These are phyloP conservation scores for Dryadomyces quercus-mongolicae DNA, from an alignment of 2,329 filamentous ascomycete species.

Conservation along the genomic window DNA sequence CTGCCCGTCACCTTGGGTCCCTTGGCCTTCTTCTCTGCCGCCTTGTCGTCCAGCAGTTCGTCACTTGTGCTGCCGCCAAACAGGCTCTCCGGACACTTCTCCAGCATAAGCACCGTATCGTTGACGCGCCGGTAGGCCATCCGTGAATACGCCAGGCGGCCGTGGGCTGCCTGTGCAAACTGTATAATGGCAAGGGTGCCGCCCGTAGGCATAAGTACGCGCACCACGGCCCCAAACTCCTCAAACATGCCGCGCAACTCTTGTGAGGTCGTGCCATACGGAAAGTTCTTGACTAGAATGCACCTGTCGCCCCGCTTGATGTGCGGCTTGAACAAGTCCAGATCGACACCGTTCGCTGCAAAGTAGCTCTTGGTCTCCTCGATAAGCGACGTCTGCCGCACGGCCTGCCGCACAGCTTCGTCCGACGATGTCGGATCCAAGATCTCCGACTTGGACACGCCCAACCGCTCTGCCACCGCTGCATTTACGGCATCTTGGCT, in stretches of 20 bases:
- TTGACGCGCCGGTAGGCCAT: conserved; percentile 85
- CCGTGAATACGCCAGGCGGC: conserved; percentile 70
- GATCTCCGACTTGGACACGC: conserved; percentile 81
- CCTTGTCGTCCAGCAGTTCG: neutral
- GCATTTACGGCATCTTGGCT: conserved; percentile 90
- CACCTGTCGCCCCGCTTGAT: conserved; percentile 67
- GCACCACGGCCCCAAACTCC: conserved; percentile 69
- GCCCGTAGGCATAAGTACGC: conserved; percentile 81
- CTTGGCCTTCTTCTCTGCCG: neutral
- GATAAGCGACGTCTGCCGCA: conserved; percentile 83
- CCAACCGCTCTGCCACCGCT: conserved; percentile 74
- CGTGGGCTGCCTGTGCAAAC: conserved; percentile 67
- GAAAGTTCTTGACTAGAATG: conserved; percentile 91
- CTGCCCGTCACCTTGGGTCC: conserved; percentile 7
- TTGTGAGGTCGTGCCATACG: conserved; percentile 66
- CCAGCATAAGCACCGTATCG: conserved; percentile 81
- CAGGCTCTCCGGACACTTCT: conserved; percentile 80
- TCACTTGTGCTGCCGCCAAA: conserved; percentile 31
- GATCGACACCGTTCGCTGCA: conserved; percentile 71
- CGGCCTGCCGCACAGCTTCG: conserved; percentile 89
- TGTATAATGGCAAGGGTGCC: conserved; percentile 92
- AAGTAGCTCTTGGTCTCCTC: conserved; percentile 95
- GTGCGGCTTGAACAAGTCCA: conserved; percentile 79
- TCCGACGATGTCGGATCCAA: conserved; percentile 93
- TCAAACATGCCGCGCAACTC: conserved; percentile 75